Percentiles rank a stretch among this genome's conserved stretches.
These are phyloP conservation scores for Cylindrotheca closterium DNA, from an alignment of 108 stramenopile genomes.

Conservation along the genomic window DNA sequence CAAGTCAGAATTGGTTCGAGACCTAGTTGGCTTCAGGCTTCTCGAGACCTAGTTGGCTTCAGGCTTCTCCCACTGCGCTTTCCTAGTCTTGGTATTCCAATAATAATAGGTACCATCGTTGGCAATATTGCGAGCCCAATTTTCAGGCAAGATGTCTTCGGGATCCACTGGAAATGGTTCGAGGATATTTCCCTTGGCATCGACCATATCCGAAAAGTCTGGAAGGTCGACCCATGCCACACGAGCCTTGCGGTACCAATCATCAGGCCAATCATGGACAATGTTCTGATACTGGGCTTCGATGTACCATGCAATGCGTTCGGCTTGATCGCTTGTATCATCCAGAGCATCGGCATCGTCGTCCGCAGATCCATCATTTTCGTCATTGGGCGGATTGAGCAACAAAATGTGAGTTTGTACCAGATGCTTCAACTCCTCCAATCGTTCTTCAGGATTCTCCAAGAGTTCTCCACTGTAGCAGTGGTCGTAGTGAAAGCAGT, in stretches of 20 bases:
- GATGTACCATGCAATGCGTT: slow-evolving; percentile 77
- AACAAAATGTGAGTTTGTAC: slow-evolving; percentile 35
- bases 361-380: no score
- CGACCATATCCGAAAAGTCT: slow-evolving; percentile 59
- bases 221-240: slow-evolving; percentile 83
- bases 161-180: slow-evolving; percentile 35
- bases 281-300: slow-evolving; percentile 80
- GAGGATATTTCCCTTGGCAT: slow-evolving; percentile 47
- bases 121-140: slow-evolving; percentile 70
- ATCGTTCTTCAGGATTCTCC: slow-evolving; percentile 53
- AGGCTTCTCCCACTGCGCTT: slow-evolving; percentile 74
- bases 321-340: slow-evolving; percentile 56
- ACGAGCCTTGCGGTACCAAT: slow-evolving; percentile 68
- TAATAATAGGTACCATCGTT: slow-evolving; percentile 76
- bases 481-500: slow-evolving; percentile 84
- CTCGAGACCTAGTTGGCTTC: no score
- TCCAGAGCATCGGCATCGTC: slow-evolving; percentile 32
- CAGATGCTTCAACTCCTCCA: slow-evolving; percentile 56
- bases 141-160: slow-evolving; percentile 56
- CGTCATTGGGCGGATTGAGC: slow-evolving; percentile 26
- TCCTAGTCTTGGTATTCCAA: slow-evolving; percentile 65
- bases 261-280: slow-evolving; percentile 62
- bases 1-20: no score
- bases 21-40: no score
- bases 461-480: slow-evolving; percentile 71